Percentiles rank a stretch among this genome's conserved stretches.
phyloP scores from a whole-genome alignment of 495 filamentous ascomycete genomes.

The Talaromyces trachyspermus region DNA sequence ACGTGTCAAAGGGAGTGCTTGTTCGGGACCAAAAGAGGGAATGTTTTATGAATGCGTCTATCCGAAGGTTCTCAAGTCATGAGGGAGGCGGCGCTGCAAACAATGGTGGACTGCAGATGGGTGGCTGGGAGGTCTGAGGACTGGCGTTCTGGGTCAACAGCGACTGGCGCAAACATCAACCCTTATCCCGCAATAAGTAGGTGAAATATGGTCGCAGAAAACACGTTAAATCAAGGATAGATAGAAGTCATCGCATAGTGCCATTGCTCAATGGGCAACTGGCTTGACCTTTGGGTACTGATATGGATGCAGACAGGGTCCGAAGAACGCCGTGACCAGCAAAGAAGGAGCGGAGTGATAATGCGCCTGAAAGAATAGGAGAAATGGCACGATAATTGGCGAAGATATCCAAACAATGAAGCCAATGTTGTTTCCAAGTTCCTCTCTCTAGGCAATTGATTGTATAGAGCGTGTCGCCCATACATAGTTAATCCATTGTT shows the following conservation, averaged over 20 bases:
- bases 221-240: neutral
- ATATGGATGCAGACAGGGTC: neutral
- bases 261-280: conserved; percentile 1
- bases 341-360: neutral
- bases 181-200: no score
- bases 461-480: no score
- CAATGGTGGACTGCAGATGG: neutral
- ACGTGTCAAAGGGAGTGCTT: no score
- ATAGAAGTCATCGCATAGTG: conserved; percentile 3
- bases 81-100: conserved; percentile 3
- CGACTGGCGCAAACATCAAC: neutral
- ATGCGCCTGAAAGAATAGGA: no score
- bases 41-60: no score
- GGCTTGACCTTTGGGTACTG: neutral
- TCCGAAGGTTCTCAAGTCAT: neutral
- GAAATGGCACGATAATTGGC: no score
- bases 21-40: no score
- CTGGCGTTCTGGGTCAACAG: neutral
- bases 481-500: conserved; percentile 1
- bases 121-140: neutral
- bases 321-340: neutral
- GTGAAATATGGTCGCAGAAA: no score
- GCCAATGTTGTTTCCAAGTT: neutral
- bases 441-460: no score
- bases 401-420: neutral